phyloP scores from a whole-genome alignment of 257 asterid genomes.

The Plantago ovata region DNA sequence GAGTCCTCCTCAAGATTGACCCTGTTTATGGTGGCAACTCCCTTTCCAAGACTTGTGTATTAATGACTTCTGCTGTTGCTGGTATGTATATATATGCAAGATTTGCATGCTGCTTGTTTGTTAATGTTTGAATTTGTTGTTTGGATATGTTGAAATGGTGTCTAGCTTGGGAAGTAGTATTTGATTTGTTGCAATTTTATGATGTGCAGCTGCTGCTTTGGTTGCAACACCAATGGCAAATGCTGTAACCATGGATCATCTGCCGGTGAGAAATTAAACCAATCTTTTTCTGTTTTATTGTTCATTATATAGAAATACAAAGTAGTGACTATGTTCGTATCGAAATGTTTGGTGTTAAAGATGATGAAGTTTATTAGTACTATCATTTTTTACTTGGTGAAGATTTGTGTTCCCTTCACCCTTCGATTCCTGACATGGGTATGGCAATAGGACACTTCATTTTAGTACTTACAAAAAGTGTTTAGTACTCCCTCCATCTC shows the following conservation, averaged over 20 bases:
- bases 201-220: constrained; percentile 43
- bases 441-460: too few species aligned
- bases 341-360: neutral
- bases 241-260: constrained; percentile 43
- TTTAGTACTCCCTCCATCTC: too few species aligned
- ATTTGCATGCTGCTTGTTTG: neutral
- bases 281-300: neutral
- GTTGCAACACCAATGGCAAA: constrained; percentile 44
- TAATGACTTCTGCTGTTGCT: constrained; percentile 31
- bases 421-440: too few species aligned
- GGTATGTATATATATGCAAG: constrained; percentile 32
- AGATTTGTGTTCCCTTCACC: too few species aligned
- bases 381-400: too few species aligned
- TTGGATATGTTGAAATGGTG: too few species aligned
- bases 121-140: neutral
- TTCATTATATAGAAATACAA: neutral
- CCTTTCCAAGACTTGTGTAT: constrained; percentile 23
- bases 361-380: neutral
- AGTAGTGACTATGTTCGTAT: neutral
- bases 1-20: constrained; percentile 21
- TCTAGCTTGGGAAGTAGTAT: neutral
- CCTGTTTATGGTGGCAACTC: constrained; percentile 15
- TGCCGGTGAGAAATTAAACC: constrained; percentile 47
- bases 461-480: too few species aligned
- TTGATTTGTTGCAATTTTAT: neutral